These are phyloP conservation scores for Cornus controversa DNA, from an alignment of 148 eudicot species.

Conservation along the genomic window DNA sequence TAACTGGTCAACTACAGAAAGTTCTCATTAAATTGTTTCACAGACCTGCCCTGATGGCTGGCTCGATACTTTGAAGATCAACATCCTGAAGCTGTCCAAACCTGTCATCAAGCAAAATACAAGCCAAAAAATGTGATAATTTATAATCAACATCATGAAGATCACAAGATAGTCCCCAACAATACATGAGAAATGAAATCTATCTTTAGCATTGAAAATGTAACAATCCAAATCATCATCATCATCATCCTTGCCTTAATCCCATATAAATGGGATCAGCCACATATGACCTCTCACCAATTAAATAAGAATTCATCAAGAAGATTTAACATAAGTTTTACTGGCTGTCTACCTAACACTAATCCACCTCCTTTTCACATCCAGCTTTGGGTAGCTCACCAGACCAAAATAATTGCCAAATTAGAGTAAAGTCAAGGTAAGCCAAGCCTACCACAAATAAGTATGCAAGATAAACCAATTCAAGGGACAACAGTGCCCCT, in stretches of 20 bases:
- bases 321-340: too few species aligned
- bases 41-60: slow-evolving; percentile 84
- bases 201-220: background rate
- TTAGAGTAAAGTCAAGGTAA: too few species aligned
- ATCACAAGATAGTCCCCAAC: background rate
- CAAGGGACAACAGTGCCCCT: background rate
- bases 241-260: too few species aligned
- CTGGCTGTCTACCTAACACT: too few species aligned
- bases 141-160: background rate
- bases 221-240: background rate
- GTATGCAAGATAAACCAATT: background rate
- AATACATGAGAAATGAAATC: background rate
- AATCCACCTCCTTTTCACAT: too few species aligned
- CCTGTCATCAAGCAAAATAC: slow-evolving; percentile 38
- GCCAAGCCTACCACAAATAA: background rate
- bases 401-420: too few species aligned
- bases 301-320: too few species aligned
- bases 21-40: background rate
- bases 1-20: background rate
- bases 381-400: too few species aligned
- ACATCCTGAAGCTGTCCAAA: slow-evolving; percentile 95
- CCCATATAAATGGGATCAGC: too few species aligned
- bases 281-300: too few species aligned
- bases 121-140: background rate
- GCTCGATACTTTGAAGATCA: slow-evolving; percentile 87